These are phyloP conservation scores for Baorangia bicolor DNA, from an alignment of 768 basidiomycete species.

Conservation along the genomic window DNA sequence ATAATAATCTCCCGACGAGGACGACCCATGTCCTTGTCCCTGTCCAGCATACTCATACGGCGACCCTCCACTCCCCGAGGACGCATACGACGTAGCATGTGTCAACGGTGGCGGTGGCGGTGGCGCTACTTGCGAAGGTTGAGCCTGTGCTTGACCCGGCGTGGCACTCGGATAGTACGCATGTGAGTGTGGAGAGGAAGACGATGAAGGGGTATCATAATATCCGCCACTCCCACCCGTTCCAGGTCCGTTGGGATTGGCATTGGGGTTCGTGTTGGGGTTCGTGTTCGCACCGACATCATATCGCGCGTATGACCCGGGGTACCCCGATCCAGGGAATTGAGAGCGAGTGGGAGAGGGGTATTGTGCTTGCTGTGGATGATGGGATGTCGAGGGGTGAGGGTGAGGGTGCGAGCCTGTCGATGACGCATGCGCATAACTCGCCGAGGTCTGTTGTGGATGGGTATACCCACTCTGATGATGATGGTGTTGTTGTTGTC, in stretches of 20 bases:
- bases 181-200: constrained; percentile 21
- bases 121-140: constrained; percentile 19
- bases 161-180: constrained; percentile 22
- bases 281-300: constrained; percentile 27
- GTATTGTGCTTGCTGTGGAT: constrained; percentile 26
- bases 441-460: constrained; percentile 19
- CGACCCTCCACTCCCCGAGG: constrained; percentile 24
- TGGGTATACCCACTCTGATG: constrained; percentile 22
- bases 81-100: constrained; percentile 23
- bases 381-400: constrained; percentile 21
- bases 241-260: constrained; percentile 8
- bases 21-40: constrained; percentile 18
- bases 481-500: constrained; percentile 20
- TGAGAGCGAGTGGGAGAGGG: constrained; percentile 27
- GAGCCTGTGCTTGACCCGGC: constrained; percentile 15
- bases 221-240: constrained; percentile 18
- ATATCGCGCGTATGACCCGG: constrained; percentile 28
- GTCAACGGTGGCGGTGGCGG: constrained; percentile 17
- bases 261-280: constrained; percentile 13
- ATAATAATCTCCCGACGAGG: constrained; percentile 27
- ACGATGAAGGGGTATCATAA: constrained; percentile 25
- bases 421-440: constrained; percentile 20
- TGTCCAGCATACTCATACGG: constrained; percentile 24
- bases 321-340: constrained; percentile 24
- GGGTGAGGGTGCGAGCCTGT: constrained; percentile 23